A percentile compares a stretch with the other conserved stretches of the same genome.
Conservation (phyloP, 306 rosid genomes). For the Corylus americana region DNA sequence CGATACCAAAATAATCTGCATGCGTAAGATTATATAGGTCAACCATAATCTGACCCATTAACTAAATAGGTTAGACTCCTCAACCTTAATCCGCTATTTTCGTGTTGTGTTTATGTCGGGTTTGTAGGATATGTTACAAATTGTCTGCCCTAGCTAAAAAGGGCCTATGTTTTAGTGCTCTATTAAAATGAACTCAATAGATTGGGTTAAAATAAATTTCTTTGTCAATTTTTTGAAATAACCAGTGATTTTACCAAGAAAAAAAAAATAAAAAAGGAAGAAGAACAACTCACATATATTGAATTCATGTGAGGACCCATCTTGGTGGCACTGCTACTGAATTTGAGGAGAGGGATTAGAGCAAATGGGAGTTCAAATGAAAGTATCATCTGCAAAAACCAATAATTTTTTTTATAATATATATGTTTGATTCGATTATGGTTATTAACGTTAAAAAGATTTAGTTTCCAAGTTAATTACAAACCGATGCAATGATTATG, state of each 20-base stretch:
- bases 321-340: slow-evolving; percentile 71
- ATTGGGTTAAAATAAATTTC: too few relatives aligned
- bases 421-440: background rate
- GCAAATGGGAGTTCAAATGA: slow-evolving; percentile 91
- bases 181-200: too few relatives aligned
- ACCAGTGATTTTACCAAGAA: too few relatives aligned
- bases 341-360: slow-evolving; percentile 84
- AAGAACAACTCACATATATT: slow-evolving; percentile 33
- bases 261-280: background rate
- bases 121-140: too few relatives aligned
- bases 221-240: too few relatives aligned
- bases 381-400: slow-evolving; percentile 76
- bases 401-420: background rate
- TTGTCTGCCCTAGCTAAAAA: too few relatives aligned
- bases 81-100: too few relatives aligned
- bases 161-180: too few relatives aligned
- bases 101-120: too few relatives aligned
- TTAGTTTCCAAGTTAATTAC: background rate
- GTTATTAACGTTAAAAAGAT: background rate
- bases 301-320: slow-evolving; percentile 97
- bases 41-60: too few relatives aligned
- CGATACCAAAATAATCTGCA: slow-evolving; percentile 65
- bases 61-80: too few relatives aligned
- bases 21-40: too few relatives aligned
- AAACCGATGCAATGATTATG: slow-evolving; percentile 76